Evolutionary conservation across 768 basidiomycete genomes (phyloP), one percentile per base, ranked within the genome.

Genomic region (Coprinopsis cinerea): DNA sequence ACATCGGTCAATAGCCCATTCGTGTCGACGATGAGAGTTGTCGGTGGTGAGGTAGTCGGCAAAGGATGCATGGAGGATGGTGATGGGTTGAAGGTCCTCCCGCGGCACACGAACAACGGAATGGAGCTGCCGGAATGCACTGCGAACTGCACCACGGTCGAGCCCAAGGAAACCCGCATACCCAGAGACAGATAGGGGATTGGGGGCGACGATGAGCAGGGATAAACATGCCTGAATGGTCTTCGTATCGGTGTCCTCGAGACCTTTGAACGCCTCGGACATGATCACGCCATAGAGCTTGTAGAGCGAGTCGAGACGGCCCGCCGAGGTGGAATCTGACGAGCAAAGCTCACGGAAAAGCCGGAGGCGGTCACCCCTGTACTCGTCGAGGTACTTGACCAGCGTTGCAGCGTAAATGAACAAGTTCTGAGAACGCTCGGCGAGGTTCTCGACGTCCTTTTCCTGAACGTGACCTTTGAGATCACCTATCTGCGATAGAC

Each of bases 371-470:
- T 32, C 15, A 32, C 30, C 30, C 7, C 15, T 32, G 30, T 32
- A 7, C 15, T 7, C 15, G 15, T 22, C 23, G 17, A 44, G 53
- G 48, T 44, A 54, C 42, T 17, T 17, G 14, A 22, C 48, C 32
- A 44, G 15, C 35, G 24, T 55, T 18, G 47, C 58, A 57, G 10
- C 45, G 45, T 40, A 23, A 20, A 45, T 45, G 44, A 45, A 45
- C 28, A 57, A 35, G 17, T 27, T n/a, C 20, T 22, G 48, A 22
- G 54, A 53, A 15, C 52, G 49, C 4, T 36, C 27, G 4, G 42
- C 43, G 47, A 45, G n/a, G n/a, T n/a, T n/a, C n/a, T n/a, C n/a
- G n/a, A n/a, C n/a, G n/a, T n/a, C n/a, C n/a, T n/a, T n/a, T n/a
- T n/a, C n/a, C n/a, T n/a, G n/a, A n/a, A n/a, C n/a, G n/a, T n/a